These are phyloP conservation scores for Isatis tinctoria DNA, from an alignment of 345 rosid species.

Conservation along the genomic window DNA sequence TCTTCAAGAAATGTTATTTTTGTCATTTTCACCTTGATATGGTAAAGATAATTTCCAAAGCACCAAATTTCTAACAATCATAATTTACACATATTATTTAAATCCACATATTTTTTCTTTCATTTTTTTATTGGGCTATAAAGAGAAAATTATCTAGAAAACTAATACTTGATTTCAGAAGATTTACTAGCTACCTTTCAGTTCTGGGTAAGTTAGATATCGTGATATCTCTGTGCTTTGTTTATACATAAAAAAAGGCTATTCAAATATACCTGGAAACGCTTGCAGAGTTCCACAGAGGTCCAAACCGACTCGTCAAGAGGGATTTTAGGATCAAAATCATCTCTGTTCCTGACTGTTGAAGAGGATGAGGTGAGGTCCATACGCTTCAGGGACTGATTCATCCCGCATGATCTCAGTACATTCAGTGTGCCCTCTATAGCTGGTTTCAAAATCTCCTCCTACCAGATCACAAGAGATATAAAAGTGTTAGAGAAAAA, in stretches of 20 bases:
- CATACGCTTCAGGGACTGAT: constrained; percentile 57
- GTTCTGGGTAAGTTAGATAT: too few species aligned
- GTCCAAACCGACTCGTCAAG: constrained; percentile 91
- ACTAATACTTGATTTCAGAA: too few species aligned
- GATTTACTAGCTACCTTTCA: too few species aligned
- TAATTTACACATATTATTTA: too few species aligned
- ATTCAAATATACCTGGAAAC: constrained; percentile 46
- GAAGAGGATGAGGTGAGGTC: constrained; percentile 91
- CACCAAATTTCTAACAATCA: too few species aligned
- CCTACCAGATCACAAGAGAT: constrained; percentile 37
- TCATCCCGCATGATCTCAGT: constrained; percentile 72
- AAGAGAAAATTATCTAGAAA: too few species aligned
- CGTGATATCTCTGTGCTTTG: not conserved
- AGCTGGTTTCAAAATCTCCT: constrained; percentile 79
- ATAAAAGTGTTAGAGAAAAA: not conserved
- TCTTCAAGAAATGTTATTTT: too few species aligned
- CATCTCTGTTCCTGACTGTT: constrained; percentile 61
- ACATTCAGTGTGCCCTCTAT: constrained; percentile 80
- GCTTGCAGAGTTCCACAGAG: constrained; percentile 68
- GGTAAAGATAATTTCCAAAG: too few species aligned
- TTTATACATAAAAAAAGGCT: not conserved
- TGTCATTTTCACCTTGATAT: too few species aligned
- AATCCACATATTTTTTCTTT: too few species aligned
- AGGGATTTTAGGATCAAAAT: constrained; percentile 56
- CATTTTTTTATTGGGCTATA: too few species aligned